These are phyloP conservation scores for Quercus parvula DNA, from an alignment of 306 rosid genomes.

Conservation along the genomic window DNA sequence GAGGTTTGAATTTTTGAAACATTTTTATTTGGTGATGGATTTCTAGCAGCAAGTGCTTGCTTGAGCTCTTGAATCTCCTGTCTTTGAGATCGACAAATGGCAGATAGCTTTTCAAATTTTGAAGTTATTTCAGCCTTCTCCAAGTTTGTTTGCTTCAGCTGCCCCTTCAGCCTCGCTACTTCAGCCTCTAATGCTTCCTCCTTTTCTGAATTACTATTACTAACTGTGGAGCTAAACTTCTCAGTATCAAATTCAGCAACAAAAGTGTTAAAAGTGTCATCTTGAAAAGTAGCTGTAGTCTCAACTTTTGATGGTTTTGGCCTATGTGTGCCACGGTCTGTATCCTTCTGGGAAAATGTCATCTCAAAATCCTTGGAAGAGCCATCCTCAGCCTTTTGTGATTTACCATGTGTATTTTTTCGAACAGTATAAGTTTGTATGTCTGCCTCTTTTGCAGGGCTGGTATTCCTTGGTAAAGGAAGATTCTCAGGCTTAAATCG, in stretches of 20 bases:
- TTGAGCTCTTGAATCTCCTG: constrained; percentile 93
- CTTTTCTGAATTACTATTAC: constrained; percentile 47
- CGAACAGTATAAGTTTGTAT: constrained; percentile 34
- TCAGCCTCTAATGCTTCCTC: constrained; percentile 76
- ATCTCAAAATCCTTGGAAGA: constrained; percentile 63
- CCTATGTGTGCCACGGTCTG: constrained; percentile 28
- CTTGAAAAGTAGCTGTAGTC: constrained; percentile 45
- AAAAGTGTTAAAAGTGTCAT: constrained; percentile 67
- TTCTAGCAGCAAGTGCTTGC: constrained; percentile 69
- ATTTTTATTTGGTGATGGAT: constrained; percentile 67
- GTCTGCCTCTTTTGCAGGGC: constrained; percentile 42
- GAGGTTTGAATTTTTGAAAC: constrained; percentile 42
- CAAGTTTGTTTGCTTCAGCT: constrained; percentile 65
- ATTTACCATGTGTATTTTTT: constrained; percentile 46
- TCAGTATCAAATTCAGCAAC: constrained; percentile 74
- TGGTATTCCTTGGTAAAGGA: constrained; percentile 43
- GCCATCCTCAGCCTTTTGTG: constrained; percentile 38
- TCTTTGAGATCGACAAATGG: constrained; percentile 93
- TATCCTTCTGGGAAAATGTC: constrained; percentile 49
- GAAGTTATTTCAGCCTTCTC: constrained; percentile 86
- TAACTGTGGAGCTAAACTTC: constrained; percentile 43
- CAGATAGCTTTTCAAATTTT: constrained; percentile 88
- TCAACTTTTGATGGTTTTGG: constrained; percentile 41
- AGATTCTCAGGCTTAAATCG: constrained; percentile 35
- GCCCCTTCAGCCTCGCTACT: constrained; percentile 70